Conservation (phyloP, 495 filamentous ascomycete species). For the Aspergillus kassunensis region DNA sequence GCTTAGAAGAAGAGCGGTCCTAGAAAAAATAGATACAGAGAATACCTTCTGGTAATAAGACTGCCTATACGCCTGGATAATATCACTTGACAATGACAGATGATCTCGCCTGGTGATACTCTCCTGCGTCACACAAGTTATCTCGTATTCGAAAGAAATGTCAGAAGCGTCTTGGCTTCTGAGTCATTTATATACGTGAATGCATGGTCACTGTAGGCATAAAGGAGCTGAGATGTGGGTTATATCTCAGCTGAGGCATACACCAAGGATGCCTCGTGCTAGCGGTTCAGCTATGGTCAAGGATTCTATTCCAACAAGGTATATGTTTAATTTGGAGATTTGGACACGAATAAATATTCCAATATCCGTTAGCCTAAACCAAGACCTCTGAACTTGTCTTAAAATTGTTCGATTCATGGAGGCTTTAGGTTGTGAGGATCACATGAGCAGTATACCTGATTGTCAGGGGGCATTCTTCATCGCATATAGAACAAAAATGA, state of each 20-base stretch:
- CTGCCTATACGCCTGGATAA: background rate
- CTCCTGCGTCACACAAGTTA: background rate
- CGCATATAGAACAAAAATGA: too few species aligned
- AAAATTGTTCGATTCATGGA: background rate
- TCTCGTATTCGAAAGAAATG: background rate
- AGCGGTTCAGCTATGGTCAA: background rate
- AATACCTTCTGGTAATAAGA: too few species aligned
- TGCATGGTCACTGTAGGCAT: too few species aligned
- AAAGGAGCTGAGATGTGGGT: too few species aligned
- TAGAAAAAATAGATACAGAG: background rate
- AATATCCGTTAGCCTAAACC: too few species aligned
- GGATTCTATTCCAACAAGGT: background rate
- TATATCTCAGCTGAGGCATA: conserved; percentile 9
- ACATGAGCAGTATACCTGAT: too few species aligned
- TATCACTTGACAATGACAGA: conserved; percentile 4
- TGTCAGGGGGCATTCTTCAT: too few species aligned
- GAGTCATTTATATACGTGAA: background rate
- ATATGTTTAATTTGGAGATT: too few species aligned
- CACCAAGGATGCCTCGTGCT: background rate
- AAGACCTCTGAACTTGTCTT: background rate
- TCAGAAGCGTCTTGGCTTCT: background rate
- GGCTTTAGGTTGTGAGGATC: background rate
- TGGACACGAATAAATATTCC: too few species aligned
- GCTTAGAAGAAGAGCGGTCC: background rate
- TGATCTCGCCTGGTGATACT: conserved; percentile 3